Evolutionary conservation across 2,329 filamentous ascomycete species (phyloP).

Genomic region (Capronia coronata): DNA sequence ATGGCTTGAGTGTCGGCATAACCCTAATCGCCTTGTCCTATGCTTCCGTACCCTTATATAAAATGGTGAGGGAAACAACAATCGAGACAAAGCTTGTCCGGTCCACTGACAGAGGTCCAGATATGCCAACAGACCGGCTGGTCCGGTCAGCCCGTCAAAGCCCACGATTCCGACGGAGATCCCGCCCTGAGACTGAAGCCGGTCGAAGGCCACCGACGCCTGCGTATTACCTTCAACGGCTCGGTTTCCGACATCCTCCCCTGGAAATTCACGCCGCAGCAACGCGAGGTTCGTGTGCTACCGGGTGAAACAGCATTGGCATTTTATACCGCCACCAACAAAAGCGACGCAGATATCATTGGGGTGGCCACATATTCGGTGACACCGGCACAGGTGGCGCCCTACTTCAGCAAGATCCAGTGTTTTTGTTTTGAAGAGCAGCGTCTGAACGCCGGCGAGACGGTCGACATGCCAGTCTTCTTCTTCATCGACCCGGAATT

Average conservation of each 20-base stretch:
- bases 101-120: constrained; percentile 29
- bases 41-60: constrained; percentile 61
- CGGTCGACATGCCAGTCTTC: constrained; percentile 98
- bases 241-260: constrained; percentile 91
- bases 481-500: constrained; percentile 98
- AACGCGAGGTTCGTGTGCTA: constrained; percentile 89
- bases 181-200: constrained; percentile 71
- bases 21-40: constrained; percentile 59
- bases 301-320: constrained; percentile 95
- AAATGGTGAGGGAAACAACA: constrained; percentile 46
- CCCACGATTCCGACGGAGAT: constrained; percentile 58
- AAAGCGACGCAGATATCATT: constrained; percentile 84
- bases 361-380: constrained; percentile 97
- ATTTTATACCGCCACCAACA: constrained; percentile 96
- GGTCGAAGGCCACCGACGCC: constrained; percentile 70
- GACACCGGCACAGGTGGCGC: constrained; percentile 88
- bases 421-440: constrained; percentile 99
- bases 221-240: constrained; percentile 92
- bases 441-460: constrained; percentile 86
- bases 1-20: constrained; percentile 56
- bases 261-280: constrained; percentile 96
- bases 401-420: constrained; percentile 99
- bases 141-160: constrained; percentile 87
- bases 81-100: not conserved
- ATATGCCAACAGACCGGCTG: constrained; percentile 58